phyloP scores from a whole-genome alignment of 768 basidiomycete genomes.

The Xerocomellus dryophilus region DNA sequence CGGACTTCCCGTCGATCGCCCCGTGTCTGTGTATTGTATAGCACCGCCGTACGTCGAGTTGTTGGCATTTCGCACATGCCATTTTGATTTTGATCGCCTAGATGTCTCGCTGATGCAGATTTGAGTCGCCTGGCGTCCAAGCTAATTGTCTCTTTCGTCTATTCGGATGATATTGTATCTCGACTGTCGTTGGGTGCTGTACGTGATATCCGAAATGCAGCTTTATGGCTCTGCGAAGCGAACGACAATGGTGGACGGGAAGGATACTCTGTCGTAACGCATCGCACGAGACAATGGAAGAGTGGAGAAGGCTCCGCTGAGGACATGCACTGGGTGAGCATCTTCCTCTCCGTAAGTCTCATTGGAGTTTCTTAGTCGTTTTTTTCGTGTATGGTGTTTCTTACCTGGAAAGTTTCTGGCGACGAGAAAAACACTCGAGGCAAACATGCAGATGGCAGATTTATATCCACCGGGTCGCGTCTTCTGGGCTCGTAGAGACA shows the following conservation, averaged over 20 bases:
- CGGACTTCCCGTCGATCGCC: constrained; percentile 63
- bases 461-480: constrained; percentile 77
- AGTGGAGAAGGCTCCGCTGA: constrained; percentile 53
- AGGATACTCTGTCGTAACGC: constrained; percentile 40
- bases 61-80: neutral
- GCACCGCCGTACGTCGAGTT: constrained; percentile 65
- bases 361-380: neutral
- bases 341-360: constrained; percentile 1
- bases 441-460: constrained; percentile 72
- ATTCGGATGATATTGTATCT: constrained; percentile 80
- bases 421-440: constrained; percentile 79
- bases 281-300: constrained; percentile 58
- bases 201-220: constrained; percentile 70
- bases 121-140: constrained; percentile 58
- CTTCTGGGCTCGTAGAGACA: constrained; percentile 75
- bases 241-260: constrained; percentile 42
- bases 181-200: constrained; percentile 76
- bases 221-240: constrained; percentile 78
- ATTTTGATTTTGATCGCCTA: constrained; percentile 23
- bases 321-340: constrained; percentile 50
- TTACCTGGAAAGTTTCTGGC: constrained; percentile 58
- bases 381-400: neutral
- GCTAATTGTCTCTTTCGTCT: constrained; percentile 73
- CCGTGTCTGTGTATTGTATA: constrained; percentile 74
- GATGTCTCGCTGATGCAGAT: constrained; percentile 59